Evolutionary conservation across 768 basidiomycete species (phyloP).

Genomic region (Exsudoporus frostii): DNA sequence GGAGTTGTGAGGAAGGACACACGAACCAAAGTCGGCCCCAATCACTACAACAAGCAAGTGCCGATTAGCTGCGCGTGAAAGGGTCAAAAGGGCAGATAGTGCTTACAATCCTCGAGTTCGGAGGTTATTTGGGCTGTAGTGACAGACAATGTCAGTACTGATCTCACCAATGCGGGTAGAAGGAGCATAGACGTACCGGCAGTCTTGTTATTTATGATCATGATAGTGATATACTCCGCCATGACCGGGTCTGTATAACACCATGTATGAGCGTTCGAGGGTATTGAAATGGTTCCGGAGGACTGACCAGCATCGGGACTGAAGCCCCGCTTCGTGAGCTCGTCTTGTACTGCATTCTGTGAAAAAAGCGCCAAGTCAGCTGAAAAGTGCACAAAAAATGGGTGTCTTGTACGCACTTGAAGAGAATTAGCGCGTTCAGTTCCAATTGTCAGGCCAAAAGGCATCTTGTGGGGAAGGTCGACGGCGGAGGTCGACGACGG

Average conservation of each 20-base stretch:
- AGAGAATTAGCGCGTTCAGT: conserved; percentile 72
- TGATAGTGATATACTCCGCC: conserved; percentile 93
- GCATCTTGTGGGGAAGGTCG: conserved; percentile 40
- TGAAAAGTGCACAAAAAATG: conserved; percentile 10
- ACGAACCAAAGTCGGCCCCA: conserved; percentile 77
- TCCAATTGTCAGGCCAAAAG: conserved; percentile 74
- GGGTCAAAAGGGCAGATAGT: background rate
- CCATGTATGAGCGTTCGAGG: conserved; percentile 8
- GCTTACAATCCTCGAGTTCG: conserved; percentile 78
- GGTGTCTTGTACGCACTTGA: conserved; percentile 45
- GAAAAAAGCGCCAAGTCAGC: conserved; percentile 12
- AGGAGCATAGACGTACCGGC: conserved; percentile 44
- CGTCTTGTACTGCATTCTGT: conserved; percentile 77
- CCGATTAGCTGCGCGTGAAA: conserved; percentile 12
- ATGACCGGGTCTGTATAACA: conserved; percentile 69
- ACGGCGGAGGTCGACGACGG: conserved; percentile 23
- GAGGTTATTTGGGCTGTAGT: conserved; percentile 75
- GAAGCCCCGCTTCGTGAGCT: conserved; percentile 70
- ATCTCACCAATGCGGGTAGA: background rate
- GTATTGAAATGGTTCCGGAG: conserved; percentile 3
- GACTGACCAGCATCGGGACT: conserved; percentile 70
- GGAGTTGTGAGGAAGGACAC: background rate
- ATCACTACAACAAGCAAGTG: conserved; percentile 44
- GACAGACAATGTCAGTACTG: conserved; percentile 7
- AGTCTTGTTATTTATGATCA: conserved; percentile 92